Percentiles rank a stretch among this genome's conserved stretches.
Evolutionary conservation across 441 rosid species (phyloP).

Genomic region (Lepidium campestre): DNA sequence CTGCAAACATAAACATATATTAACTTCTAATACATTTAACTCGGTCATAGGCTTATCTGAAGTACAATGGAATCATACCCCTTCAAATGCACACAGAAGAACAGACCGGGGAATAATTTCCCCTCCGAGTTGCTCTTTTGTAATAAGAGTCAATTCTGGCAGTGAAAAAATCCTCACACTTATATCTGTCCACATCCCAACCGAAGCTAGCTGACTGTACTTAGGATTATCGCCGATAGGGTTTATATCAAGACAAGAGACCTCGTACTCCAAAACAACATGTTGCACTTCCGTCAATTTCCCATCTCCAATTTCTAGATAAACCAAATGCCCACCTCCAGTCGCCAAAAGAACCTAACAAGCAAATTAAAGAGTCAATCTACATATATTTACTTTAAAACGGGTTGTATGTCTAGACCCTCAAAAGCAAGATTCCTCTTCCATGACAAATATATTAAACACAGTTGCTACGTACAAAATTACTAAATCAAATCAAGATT

Average conservation of each 20-base stretch:
- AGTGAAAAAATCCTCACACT: constrained; percentile 88
- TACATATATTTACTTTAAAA: neutral
- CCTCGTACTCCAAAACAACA: constrained; percentile 74
- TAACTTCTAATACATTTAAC: neutral
- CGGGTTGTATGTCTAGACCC: neutral
- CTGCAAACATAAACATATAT: constrained; percentile 36
- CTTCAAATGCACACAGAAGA: constrained; percentile 93
- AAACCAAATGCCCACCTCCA: constrained; percentile 93
- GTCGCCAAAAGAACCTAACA: constrained; percentile 89
- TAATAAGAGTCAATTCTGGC: constrained; percentile 77
- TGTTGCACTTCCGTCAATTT: constrained; percentile 61
- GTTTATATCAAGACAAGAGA: constrained; percentile 93
- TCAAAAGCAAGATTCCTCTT: neutral
- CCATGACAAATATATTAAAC: neutral
- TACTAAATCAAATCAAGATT: constrained; percentile 1
- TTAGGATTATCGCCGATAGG: constrained; percentile 80
- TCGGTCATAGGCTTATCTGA: neutral
- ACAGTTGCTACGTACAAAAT: neutral
- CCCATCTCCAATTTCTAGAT: constrained; percentile 91
- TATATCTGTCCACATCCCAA: constrained; percentile 99
- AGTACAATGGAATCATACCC: constrained; percentile 48
- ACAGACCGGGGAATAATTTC: constrained; percentile 97
- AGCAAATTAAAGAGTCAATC: neutral
- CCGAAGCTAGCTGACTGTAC: constrained; percentile 85
- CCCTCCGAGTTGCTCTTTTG: constrained; percentile 92